A percentile compares a stretch with the other conserved stretches of the same genome.
Evolutionary conservation across 139 green algal species (phyloP).

Genomic region (Tetradesmus lagerheimii): DNA sequence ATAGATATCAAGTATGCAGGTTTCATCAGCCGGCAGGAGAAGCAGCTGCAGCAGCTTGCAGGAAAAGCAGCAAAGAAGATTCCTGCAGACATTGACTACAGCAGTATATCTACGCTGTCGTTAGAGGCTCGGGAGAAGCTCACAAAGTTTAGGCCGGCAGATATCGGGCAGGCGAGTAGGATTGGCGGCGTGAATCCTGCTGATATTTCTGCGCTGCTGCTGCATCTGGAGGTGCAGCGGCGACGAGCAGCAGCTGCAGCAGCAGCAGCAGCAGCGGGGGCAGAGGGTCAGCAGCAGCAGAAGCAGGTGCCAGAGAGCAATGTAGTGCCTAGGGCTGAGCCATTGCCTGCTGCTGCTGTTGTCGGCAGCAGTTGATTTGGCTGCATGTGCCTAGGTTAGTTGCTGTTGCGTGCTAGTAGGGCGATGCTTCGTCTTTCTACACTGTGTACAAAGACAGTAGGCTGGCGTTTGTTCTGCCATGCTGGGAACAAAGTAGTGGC

Average conservation of each 20-base stretch:
- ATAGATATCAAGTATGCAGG: constrained; percentile 98
- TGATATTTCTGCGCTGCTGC: constrained; percentile 93
- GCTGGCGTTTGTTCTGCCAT: no score
- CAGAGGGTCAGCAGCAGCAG: neutral
- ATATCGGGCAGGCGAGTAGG: constrained; percentile 91
- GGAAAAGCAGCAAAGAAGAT: constrained; percentile 71
- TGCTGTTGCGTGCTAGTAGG: no score
- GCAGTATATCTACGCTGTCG: constrained; percentile 78
- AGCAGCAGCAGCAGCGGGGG: neutral
- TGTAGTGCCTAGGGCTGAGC: neutral
- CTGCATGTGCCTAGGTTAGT: no score
- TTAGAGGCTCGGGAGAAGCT: constrained; percentile 96
- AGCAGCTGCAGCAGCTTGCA: constrained; percentile 81
- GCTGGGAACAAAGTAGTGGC: no score
- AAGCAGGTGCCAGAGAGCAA: neutral
- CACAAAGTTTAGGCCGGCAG: constrained; percentile 77
- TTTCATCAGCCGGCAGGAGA: constrained; percentile 89
- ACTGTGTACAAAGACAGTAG: no score
- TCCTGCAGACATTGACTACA: constrained; percentile 86
- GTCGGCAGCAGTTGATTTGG: neutral
- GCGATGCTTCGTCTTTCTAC: no score
- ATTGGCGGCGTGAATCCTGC: constrained; percentile 96
- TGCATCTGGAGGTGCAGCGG: constrained; percentile 86
- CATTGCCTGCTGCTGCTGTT: neutral
- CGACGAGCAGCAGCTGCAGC: constrained; percentile 21